phyloP scores from a whole-genome alignment of 345 rosid genomes.

The Populus ilicifolia region DNA sequence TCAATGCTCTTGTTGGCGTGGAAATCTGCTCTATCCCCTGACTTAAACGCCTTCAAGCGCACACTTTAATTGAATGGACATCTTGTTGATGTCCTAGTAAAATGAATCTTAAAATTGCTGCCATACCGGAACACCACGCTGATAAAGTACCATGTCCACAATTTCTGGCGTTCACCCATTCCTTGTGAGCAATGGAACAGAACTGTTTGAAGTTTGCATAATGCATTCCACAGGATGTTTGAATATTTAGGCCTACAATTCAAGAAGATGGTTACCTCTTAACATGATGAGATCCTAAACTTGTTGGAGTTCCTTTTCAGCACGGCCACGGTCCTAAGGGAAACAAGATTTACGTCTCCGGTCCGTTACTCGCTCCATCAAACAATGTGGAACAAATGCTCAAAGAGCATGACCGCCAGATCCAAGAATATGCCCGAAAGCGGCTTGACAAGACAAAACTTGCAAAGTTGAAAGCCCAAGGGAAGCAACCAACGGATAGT shows the following conservation, averaged over 20 bases:
- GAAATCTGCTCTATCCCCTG: too few relatives aligned
- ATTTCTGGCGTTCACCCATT: too few relatives aligned
- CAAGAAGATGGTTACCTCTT: not conserved
- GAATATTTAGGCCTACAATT: too few relatives aligned
- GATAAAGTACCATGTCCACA: too few relatives aligned
- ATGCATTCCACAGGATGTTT: too few relatives aligned
- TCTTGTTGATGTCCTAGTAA: not conserved
- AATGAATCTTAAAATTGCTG: not conserved
- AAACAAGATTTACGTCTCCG: constrained; percentile 80
- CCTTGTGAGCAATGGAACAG: too few relatives aligned
- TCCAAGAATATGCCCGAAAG: constrained; percentile 65
- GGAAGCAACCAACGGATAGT: constrained; percentile 14
- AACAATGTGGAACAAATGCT: constrained; percentile 82
- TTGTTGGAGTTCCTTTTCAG: constrained; percentile 35
- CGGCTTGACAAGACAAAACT: constrained; percentile 40
- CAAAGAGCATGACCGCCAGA: constrained; percentile 73
- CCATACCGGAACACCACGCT: not conserved
- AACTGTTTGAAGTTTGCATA: too few relatives aligned
- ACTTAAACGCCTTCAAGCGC: too few relatives aligned
- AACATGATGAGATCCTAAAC: not conserved
- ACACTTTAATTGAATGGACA: too few relatives aligned
- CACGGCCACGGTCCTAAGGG: constrained; percentile 42
- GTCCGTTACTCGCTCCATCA: constrained; percentile 70
- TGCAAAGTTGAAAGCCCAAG: constrained; percentile 17
- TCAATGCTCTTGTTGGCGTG: too few relatives aligned